Evolutionary conservation across 352 stramenopile genomes (phyloP).

Genomic region (Globisporangium parvum): DNA sequence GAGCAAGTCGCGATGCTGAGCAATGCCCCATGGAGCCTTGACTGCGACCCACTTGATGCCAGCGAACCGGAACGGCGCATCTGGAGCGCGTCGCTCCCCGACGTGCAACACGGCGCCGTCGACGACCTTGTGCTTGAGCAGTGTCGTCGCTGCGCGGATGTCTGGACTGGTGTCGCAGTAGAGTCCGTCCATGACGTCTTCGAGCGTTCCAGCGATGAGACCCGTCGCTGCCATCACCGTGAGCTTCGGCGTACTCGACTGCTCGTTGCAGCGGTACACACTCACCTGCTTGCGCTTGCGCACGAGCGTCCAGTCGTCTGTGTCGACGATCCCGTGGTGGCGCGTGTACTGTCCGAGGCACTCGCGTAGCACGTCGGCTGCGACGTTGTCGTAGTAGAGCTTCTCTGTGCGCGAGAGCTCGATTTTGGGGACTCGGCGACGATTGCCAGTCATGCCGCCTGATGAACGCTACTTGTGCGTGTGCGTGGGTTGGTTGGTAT

Average conservation of each 20-base stretch:
- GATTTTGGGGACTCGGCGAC: not conserved
- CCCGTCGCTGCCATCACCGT: constrained; percentile 15
- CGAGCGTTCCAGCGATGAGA: constrained; percentile 9
- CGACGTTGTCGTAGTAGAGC: constrained; percentile 7
- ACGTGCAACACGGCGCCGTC: constrained; percentile 27
- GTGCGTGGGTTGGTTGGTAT: no score
- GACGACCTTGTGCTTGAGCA: constrained; percentile 7
- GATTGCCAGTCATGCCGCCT: not conserved
- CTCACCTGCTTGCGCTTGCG: constrained; percentile 18
- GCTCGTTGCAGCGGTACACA: constrained; percentile 10
- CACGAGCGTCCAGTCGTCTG: constrained; percentile 15
- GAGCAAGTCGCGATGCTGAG: constrained; percentile 22
- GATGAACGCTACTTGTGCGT: no score
- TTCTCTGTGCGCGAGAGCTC: constrained; percentile 4
- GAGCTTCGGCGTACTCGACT: not conserved
- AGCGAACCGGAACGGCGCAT: constrained; percentile 35
- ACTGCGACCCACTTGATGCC: constrained; percentile 43
- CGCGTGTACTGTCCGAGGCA: constrained; percentile 10
- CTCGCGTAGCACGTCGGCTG: not conserved
- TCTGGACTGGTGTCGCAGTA: constrained; percentile 38
- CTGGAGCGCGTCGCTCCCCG: constrained; percentile 17
- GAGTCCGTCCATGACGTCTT: constrained; percentile 39
- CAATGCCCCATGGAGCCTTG: constrained; percentile 23
- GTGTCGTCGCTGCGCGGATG: constrained; percentile 22
- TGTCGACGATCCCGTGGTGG: constrained; percentile 15